These are phyloP conservation scores for Anaeromyces robustus DNA, from an alignment of 192 early-diverging fungal genomes.

Conservation along the genomic window DNA sequence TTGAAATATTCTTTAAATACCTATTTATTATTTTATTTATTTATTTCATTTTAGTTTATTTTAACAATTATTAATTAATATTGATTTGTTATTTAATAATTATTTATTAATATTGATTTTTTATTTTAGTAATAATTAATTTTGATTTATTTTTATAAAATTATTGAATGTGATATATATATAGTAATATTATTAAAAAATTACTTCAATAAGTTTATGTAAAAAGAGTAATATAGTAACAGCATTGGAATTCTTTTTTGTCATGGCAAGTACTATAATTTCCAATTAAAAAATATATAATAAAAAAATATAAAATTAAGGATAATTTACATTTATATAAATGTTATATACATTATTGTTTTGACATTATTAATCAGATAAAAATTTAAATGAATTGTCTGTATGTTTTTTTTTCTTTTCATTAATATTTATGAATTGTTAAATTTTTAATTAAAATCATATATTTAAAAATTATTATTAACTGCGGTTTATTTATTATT, in stretches of 20 bases:
- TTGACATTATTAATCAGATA: too few species aligned
- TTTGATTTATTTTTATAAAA: constrained; percentile 34
- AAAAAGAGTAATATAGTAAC: constrained; percentile 88
- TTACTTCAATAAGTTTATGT: constrained; percentile 70
- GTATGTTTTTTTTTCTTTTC: too few species aligned
- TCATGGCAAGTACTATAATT: constrained; percentile 70
- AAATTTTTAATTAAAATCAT: too few species aligned
- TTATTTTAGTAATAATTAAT: too few species aligned
- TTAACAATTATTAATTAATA: too few species aligned
- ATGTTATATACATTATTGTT: background rate
- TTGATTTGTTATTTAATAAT: too few species aligned
- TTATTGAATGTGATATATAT: constrained; percentile 35
- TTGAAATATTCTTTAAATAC: constrained; percentile 91
- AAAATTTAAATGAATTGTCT: too few species aligned
- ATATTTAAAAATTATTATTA: too few species aligned
- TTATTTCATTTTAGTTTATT: too few species aligned
- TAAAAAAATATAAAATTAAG: background rate
- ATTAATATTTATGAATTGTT: too few species aligned
- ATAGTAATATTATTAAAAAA: constrained; percentile 24
- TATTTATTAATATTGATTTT: too few species aligned
- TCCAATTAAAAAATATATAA: background rate
- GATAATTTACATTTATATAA: background rate
- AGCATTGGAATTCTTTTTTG: constrained; percentile 95
- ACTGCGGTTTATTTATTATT: too few species aligned
- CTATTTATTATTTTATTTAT: constrained; percentile 17